These are phyloP conservation scores for Barbarea vulgaris DNA, from an alignment of 345 rosid species.

Conservation along the genomic window DNA sequence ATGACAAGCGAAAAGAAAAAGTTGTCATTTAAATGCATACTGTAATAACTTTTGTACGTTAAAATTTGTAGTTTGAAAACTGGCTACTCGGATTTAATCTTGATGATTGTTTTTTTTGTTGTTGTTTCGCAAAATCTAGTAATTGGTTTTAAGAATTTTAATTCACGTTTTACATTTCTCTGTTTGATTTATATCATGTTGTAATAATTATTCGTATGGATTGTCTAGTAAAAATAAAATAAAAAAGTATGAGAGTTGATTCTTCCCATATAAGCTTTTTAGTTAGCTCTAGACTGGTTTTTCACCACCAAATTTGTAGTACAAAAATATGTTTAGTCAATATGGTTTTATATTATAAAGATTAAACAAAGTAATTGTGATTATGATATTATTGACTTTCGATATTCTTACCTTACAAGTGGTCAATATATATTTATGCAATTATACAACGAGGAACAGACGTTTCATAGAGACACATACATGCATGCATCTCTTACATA, in stretches of 20 bases:
- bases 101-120: neutral
- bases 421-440: neutral
- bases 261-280: neutral
- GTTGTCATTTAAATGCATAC: neutral
- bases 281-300: neutral
- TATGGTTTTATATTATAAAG: neutral
- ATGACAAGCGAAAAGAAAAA: neutral
- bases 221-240: neutral
- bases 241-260: neutral
- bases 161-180: neutral
- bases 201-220: neutral
- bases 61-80: neutral
- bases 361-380: neutral
- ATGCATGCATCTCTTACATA: neutral
- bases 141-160: neutral
- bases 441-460: neutral
- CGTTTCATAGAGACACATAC: conserved; percentile 7
- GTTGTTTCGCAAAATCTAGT: neutral
- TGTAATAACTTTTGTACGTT: neutral
- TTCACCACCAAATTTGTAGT: neutral
- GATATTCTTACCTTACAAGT: conserved; percentile 15
- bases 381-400: neutral
- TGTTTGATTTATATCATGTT: neutral
- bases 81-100: neutral
- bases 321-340: neutral